phyloP scores from a whole-genome alignment of 2,329 filamentous ascomycete species.

The Cladorrhinum sp. region DNA sequence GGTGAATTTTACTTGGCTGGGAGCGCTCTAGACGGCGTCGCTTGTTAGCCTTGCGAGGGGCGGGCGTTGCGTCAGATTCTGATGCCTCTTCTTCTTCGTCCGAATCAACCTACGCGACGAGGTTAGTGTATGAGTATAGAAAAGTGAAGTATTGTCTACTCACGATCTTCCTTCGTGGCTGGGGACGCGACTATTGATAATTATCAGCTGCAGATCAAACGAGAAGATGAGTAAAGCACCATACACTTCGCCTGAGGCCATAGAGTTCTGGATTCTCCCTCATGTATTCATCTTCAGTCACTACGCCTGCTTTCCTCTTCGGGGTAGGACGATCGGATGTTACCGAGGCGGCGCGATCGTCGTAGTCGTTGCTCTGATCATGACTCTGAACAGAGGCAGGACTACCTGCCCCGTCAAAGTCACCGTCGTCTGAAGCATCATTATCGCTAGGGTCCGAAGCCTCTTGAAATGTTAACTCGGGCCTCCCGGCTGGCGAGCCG shows the following conservation, averaged over 20 bases:
- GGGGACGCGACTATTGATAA: conserved; percentile 50
- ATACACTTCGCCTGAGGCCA: conserved; percentile 86
- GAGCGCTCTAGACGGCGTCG: conserved; percentile 67
- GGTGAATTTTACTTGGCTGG: background rate
- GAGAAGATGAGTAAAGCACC: conserved; percentile 33
- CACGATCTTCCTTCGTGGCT: conserved; percentile 58
- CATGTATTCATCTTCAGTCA: conserved; percentile 79
- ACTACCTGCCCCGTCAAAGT: conserved; percentile 72
- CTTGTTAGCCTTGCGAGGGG: conserved; percentile 59
- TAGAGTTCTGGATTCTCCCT: conserved; percentile 91
- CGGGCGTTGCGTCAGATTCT: conserved; percentile 66
- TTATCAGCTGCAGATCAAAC: conserved; percentile 33
- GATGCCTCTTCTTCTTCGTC: conserved; percentile 66
- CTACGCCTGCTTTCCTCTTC: conserved; percentile 66
- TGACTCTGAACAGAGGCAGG: conserved; percentile 48
- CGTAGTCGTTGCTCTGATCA: conserved; percentile 35
- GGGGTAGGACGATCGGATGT: conserved; percentile 64
- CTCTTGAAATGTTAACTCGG: conserved; percentile 42
- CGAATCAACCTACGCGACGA: conserved; percentile 44
- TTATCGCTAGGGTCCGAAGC: conserved; percentile 49
- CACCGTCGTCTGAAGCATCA: conserved; percentile 63
- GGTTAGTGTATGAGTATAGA: conserved; percentile 22
- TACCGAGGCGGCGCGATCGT: conserved; percentile 60
- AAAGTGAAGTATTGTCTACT: conserved; percentile 28
- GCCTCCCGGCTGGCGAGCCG: conserved; percentile 34